Evolutionary conservation across 1,139 yeast genomes (phyloP), one percentile per base, ranked within the genome.

Genomic region (Scheffersomyces stambukii): DNA sequence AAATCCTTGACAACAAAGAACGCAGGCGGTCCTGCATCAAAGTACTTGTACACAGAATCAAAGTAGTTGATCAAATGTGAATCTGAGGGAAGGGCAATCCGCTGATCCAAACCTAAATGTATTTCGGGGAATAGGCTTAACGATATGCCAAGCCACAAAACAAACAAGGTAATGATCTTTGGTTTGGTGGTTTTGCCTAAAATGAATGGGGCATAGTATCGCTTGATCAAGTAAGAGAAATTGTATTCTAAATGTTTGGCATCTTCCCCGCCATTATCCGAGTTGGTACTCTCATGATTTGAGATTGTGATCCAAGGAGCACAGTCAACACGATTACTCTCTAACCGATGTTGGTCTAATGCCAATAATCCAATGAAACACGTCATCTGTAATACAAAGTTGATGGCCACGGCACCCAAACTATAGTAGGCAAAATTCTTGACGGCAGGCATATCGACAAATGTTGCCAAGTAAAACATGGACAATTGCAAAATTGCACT

Each of bases 381-480:
- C 0, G 96, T 86, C 56, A 88, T 57, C 49, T 91, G 97, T 19
- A 91, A 62, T 1, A 77, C 27, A 3, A 91, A 80, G 50, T 91
- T 89, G 43, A 85, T 62, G 9, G 80, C 50, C 2, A 91, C 80
- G 0, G 97, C 93, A 8, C 89, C 84, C 0, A 95, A 93, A 9
- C 95, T 84, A 48, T 85, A 91, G 15, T 80, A 60, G 0, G 98
- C 96, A 65, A 91, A 91, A 53, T 89, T 91, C 39, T 81, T 71
- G 6, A 89, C 97, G 0, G 97, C 97, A 3, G 97, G 97, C 96
- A 89, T 91, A 11, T 79, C 72, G 5, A 91, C 97, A 6, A 67
- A 57, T 0, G 94, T 69, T 0, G 96, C 96, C 25, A 91, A 61
- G 7, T 77, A 57, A 49, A 91, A 88, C 50, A 95, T 83, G 5